These are phyloP conservation scores for Cordyceps javanica DNA, from an alignment of 2,329 filamentous ascomycete genomes.

Conservation along the genomic window DNA sequence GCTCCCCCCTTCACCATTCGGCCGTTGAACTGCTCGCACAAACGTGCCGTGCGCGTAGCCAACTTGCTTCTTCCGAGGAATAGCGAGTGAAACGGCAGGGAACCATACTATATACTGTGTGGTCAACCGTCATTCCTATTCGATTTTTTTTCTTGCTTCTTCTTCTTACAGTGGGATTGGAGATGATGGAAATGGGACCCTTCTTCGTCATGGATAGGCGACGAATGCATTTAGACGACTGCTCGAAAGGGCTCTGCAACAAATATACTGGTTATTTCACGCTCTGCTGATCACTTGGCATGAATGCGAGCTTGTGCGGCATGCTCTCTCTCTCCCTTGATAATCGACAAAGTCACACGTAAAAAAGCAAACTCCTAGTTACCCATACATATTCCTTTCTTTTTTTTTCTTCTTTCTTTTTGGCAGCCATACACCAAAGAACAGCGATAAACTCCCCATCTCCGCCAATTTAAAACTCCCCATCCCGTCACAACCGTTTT, in stretches of 20 bases:
- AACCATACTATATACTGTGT: too few species aligned
- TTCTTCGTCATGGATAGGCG: background rate
- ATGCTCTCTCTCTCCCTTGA: background rate
- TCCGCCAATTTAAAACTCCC: constrained; percentile 6
- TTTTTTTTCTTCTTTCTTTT: background rate
- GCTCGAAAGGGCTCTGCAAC: background rate
- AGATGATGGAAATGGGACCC: background rate
- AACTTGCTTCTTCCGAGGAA: too few species aligned
- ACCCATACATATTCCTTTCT: constrained; percentile 1
- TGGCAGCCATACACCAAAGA: background rate
- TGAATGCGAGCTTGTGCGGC: background rate
- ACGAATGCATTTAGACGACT: background rate
- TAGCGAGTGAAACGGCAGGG: too few species aligned
- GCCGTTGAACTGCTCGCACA: too few species aligned
- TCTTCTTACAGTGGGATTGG: background rate
- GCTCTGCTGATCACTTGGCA: background rate
- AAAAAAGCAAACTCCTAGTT: background rate
- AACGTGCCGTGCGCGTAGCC: too few species aligned
- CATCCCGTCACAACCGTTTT: constrained; percentile 12
- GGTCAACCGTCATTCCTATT: too few species aligned
- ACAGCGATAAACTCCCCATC: background rate
- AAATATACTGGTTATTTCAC: background rate
- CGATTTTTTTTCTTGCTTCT: background rate
- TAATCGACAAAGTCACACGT: background rate
- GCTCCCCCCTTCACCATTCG: too few species aligned